Evolutionary conservation across 2,329 filamentous ascomycete genomes (phyloP).

Genomic region (Hypoxylon sp.): DNA sequence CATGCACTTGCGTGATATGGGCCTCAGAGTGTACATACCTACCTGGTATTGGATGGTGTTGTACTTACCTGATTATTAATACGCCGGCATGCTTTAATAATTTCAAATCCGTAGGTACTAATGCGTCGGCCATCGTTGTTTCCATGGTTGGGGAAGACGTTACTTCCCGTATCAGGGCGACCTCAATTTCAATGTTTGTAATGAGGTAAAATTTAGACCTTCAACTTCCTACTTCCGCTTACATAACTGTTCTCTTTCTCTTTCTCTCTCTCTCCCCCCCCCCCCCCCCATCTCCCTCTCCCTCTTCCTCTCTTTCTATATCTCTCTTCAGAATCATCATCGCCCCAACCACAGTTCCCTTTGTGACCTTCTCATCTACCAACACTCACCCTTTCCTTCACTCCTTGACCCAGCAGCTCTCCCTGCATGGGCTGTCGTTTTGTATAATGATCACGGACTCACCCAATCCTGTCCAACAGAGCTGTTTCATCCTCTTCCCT

Average conservation of each 20-base stretch:
- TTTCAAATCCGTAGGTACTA: too few relatives aligned
- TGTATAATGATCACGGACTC: background rate
- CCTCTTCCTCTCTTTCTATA: background rate
- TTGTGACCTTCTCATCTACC: background rate
- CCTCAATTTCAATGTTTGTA: background rate
- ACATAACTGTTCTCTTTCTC: background rate
- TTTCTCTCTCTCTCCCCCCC: background rate
- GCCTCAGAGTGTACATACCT: too few relatives aligned
- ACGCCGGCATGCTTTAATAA: too few relatives aligned
- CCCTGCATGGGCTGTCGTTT: background rate
- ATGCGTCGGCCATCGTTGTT: background rate
- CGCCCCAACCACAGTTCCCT: background rate
- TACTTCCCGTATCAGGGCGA: background rate
- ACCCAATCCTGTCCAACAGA: background rate
- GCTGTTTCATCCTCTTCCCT: background rate
- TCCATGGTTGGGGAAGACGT: background rate
- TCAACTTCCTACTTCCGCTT: background rate
- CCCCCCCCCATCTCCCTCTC: too few relatives aligned
- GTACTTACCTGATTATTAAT: too few relatives aligned
- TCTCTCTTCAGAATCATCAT: background rate
- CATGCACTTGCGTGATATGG: too few relatives aligned
- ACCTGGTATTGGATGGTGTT: too few relatives aligned
- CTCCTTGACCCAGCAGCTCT: background rate
- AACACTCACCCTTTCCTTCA: background rate
- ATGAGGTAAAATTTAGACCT: background rate